Base-by-base conservation (phyloP, 2,329 filamentous ascomycete genomes). In the Dissoconium aciculare region DNA sequence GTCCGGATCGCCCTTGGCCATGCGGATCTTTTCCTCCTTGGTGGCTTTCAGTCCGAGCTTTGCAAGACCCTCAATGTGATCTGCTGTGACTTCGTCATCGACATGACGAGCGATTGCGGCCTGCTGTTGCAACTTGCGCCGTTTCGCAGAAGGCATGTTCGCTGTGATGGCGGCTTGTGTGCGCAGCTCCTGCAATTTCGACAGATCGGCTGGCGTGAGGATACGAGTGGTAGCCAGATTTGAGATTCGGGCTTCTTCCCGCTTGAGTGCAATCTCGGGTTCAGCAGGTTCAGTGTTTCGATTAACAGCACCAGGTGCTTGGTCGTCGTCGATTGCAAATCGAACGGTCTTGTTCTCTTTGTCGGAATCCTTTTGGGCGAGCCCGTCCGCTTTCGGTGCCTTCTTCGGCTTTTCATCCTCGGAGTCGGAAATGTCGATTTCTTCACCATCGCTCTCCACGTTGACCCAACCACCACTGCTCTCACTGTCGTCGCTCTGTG, bases 381-480 rank as follows among this genome's bases (percentile, higher is more conserved):
- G 39, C 29, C 49, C 26, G 41, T 67, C 67, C 6, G 32, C 26
- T 21, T 42, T 41, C 19, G 31, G 30, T n/a, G n/a, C n/a, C n/a
- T n/a, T n/a, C 40, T 73, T 69, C 21, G 80, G 40, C 26, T 53
- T 52, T 32, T 66, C 82, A 42, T 87, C 76, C 26, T 87, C 85
- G 6, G 67, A 73, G 48, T 81, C 77, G 44, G 67, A 74, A 41
- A 80, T 65, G 27, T 75, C 64, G 44, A 80, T 89, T 31, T 76
- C 76, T 31, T 79, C 81, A 15, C 71, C 77, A 40, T 93, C 82
- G 40, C 74, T 78, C 38, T 78, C 67, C 17, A 95, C 87, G 45
- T 91, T 74, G 51, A 95, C 87, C 89, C 89, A 95, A 11, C 84
- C 87, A 10, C 78, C 83, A 11, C 80, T 87, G 43, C 81, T 79